Evolutionary conservation across 495 filamentous ascomycete genomes (phyloP).

Genomic region (Annulohypoxylon maeteangense): DNA sequence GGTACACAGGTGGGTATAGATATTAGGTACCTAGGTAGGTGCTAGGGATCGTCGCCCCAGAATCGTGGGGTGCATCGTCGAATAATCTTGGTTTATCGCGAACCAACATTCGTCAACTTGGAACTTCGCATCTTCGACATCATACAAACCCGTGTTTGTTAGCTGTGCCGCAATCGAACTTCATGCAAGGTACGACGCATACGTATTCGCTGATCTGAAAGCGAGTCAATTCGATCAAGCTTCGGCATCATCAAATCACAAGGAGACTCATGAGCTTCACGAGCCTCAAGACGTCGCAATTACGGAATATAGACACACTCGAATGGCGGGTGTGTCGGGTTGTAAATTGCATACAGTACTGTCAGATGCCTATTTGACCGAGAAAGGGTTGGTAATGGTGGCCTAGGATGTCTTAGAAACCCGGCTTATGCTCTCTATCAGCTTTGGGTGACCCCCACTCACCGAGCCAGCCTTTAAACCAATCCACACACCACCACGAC

Average conservation of each 20-base stretch:
- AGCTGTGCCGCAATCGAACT: slow-evolving; percentile 35
- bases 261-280: slow-evolving; percentile 33
- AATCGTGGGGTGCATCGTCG: slow-evolving; percentile 12
- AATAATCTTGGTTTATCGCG: slow-evolving; percentile 8
- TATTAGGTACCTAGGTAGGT: not conserved
- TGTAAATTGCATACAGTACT: slow-evolving; percentile 38
- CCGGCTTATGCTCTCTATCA: slow-evolving; percentile 43
- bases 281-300: slow-evolving; percentile 41
- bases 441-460: slow-evolving; percentile 34
- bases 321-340: slow-evolving; percentile 37
- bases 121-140: slow-evolving; percentile 20
- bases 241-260: slow-evolving; percentile 43
- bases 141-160: slow-evolving; percentile 32
- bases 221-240: slow-evolving; percentile 42
- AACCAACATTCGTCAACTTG: slow-evolving; percentile 22
- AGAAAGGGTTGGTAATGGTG: slow-evolving; percentile 32
- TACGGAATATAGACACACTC: slow-evolving; percentile 25
- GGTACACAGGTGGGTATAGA: no score
- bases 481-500: slow-evolving; percentile 47
- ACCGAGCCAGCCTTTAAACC: slow-evolving; percentile 37
- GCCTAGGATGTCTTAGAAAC: slow-evolving; percentile 44
- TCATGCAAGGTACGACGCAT: slow-evolving; percentile 48
- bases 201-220: slow-evolving; percentile 35
- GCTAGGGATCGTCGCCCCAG: slow-evolving; percentile 5
- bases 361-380: slow-evolving; percentile 47